Base-by-base conservation (phyloP, 192 early-diverging fungal genomes). In the Kickxella alabastrina region DNA sequence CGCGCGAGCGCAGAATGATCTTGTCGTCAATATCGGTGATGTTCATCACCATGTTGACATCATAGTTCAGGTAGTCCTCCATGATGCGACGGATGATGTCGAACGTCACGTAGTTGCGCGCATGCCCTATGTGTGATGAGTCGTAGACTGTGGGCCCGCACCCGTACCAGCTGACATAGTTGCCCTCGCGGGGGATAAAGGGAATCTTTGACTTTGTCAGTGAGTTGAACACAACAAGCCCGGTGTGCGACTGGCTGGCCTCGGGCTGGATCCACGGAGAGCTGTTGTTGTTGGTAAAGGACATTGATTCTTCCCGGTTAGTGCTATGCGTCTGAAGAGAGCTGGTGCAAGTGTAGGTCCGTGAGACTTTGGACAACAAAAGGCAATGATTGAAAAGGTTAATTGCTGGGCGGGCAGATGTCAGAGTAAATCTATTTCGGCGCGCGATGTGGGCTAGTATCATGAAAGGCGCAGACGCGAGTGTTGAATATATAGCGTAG, bases 11-110 rank as follows among this genome's bases (percentile, higher is more conserved):
- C 38, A 88, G 53, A 56, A 98, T 98, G 57, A 98, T 92, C 87
- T 99, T 99, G 65, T 99, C 96, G 65, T 99, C 96, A 62, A 99
- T 91, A 60, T 99, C 96, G 24, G 96, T 99, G 39, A 99, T 87
- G 65, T 99, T 99, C 82, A 96, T 92, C 19, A 99, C 92, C 69
- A 90, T 87, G 34, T 83, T 75, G 36, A 99, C 87, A 47, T 99
- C 87, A 71, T 95, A 99, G 45, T 82, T 82, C 62, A 99, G 92
- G 70, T 95, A 97, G 54, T 97, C 93, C 58, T 90, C 85, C 66
- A 99, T 69, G 42, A 99, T 86, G 39, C 95, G 85, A 23, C 95
- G 86, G 36, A 97, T 77, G 48, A 95, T 93, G 75, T 99, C 97
- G 54, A 91, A 85, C 6, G 91, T 80, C 37, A 97, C 81, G 64